phyloP scores from a whole-genome alignment of 2,329 filamentous ascomycete genomes.

The Orbilia brochopaga region DNA sequence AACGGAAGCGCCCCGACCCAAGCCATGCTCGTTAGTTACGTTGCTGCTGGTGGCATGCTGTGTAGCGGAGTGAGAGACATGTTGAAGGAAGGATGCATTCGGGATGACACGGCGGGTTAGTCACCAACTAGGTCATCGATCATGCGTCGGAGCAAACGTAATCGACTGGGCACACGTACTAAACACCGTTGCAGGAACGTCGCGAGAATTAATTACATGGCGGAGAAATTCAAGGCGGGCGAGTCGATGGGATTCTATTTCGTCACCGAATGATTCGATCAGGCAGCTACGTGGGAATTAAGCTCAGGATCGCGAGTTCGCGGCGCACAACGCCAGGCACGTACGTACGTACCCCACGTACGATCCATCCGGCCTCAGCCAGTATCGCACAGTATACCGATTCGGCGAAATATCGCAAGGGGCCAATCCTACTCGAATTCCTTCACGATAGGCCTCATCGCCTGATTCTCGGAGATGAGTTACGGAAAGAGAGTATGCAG shows the following conservation, averaged over 20 bases:
- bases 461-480: background rate
- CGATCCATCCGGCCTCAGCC: background rate
- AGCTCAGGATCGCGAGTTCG: conserved; percentile 18
- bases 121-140: conserved; percentile 3
- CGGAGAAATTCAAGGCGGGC: background rate
- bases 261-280: background rate
- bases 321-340: conserved; percentile 24
- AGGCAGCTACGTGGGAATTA: background rate
- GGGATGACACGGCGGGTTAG: conserved; percentile 24
- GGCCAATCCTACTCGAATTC: background rate
- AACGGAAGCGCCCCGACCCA: conserved; percentile 15
- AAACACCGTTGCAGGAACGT: conserved; percentile 31
- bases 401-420: no score
- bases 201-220: conserved; percentile 4
- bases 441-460: background rate
- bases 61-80: background rate
- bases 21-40: conserved; percentile 45
- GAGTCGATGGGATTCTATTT: background rate
- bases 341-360: background rate
- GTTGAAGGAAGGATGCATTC: conserved; percentile 23
- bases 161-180: conserved; percentile 16
- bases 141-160: conserved; percentile 37
- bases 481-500: conserved; percentile 34
- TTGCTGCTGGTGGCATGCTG: no score
- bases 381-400: no score